Percentiles rank a stretch among this genome's conserved stretches.
Conservation (phyloP, 768 basidiomycete genomes). For the Galerina sulciceps region DNA sequence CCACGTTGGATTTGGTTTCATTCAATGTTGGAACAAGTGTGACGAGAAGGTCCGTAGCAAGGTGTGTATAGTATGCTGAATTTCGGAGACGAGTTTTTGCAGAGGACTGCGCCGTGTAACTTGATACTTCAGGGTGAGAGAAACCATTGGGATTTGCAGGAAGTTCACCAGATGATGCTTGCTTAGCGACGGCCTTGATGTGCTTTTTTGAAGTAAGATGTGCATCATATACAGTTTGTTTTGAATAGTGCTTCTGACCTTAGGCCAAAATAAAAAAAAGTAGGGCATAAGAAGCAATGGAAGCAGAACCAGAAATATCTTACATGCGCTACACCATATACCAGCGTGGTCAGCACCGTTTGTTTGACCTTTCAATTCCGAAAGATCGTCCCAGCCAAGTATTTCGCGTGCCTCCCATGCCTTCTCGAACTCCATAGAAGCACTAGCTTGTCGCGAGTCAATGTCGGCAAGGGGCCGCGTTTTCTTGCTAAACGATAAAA, state of each 20-base stretch:
- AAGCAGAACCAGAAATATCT: constrained; percentile 34
- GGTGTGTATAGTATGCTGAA: constrained; percentile 73
- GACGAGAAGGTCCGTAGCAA: constrained; percentile 68
- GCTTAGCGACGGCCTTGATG: constrained; percentile 84
- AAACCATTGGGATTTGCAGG: constrained; percentile 64
- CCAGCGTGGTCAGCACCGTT: constrained; percentile 54
- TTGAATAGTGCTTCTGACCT: constrained; percentile 96
- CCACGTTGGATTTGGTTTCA: constrained; percentile 96
- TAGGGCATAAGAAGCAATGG: constrained; percentile 4
- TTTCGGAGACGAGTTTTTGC: constrained; percentile 58
- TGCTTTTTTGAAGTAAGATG: constrained; percentile 97
- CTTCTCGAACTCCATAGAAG: constrained; percentile 70
- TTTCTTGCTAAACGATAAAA: constrained; percentile 84
- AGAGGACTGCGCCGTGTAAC: constrained; percentile 36
- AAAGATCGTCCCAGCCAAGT: constrained; percentile 73
- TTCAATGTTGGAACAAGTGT: constrained; percentile 68
- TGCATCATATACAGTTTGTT: constrained; percentile 97
- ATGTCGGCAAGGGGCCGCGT: constrained; percentile 84
- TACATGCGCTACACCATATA: constrained; percentile 95
- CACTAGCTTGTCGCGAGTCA: constrained; percentile 65
- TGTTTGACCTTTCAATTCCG: constrained; percentile 41
- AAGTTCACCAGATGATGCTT: constrained; percentile 51
- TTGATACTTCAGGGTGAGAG: constrained; percentile 30
- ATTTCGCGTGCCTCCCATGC: constrained; percentile 83
- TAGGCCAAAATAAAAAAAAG: neutral